Conservation (phyloP, 1,284 basidiomycete species). For the Puccinia hordei region DNA sequence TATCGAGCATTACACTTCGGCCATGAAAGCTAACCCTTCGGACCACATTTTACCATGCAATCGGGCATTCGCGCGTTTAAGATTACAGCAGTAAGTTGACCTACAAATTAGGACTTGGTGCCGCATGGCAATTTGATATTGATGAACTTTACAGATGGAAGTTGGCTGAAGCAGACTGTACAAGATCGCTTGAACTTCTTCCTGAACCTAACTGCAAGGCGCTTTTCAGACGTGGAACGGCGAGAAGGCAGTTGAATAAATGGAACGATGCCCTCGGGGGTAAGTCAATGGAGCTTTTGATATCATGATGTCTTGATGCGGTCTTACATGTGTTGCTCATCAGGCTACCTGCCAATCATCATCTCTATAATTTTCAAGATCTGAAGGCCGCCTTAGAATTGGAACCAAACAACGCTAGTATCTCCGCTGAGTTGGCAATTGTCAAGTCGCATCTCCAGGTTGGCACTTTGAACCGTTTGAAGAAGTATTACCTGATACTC, state of each 20-base stretch:
- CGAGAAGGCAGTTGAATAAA: slow-evolving; percentile 9
- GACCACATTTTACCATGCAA: slow-evolving; percentile 24
- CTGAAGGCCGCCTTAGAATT: slow-evolving; percentile 5
- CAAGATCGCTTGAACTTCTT: slow-evolving; percentile 20
- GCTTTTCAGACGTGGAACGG: slow-evolving; percentile 31
- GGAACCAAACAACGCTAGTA: slow-evolving; percentile 20
- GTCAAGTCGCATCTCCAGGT: slow-evolving; percentile 26
- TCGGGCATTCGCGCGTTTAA: slow-evolving; percentile 23
- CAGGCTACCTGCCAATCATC: slow-evolving; percentile 8
- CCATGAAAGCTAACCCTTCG: slow-evolving; percentile 28
- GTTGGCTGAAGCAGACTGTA: slow-evolving; percentile 20
- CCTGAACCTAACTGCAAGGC: slow-evolving; percentile 32
- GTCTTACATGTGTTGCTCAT: slow-evolving; percentile 1
- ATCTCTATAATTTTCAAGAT: slow-evolving; percentile 8
- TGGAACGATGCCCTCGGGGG: slow-evolving; percentile 27
- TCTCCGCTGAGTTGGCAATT: neutral
- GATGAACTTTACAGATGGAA: slow-evolving; percentile 21
- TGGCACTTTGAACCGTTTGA: neutral
- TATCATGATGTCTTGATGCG: neutral
- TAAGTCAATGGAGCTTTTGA: neutral
- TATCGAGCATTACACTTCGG: slow-evolving; percentile 27
- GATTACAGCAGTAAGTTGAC: slow-evolving; percentile 11
- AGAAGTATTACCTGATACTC: neutral
- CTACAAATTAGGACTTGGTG: neutral
- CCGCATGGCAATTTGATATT: neutral